These are phyloP conservation scores for Ceratocystis cubensis DNA, from an alignment of 2,329 filamentous ascomycete genomes.

Conservation along the genomic window DNA sequence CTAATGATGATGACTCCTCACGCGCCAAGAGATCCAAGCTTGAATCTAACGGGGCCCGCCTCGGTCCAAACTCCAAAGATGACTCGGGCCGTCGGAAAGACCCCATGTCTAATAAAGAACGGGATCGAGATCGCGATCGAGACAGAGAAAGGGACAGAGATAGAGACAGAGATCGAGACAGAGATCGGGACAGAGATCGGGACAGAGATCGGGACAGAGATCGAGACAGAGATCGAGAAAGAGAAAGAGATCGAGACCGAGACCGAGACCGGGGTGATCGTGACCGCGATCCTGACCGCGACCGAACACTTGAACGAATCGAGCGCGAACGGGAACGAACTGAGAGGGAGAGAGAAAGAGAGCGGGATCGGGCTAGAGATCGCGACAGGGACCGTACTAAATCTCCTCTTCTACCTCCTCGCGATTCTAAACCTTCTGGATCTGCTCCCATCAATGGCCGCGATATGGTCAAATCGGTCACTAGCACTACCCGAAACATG, in stretches of 20 bases:
- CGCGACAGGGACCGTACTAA: conserved; percentile 13
- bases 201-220: not conserved
- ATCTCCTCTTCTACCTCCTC: conserved; percentile 6
- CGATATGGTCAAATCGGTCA: conserved; percentile 27
- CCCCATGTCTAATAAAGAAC: not conserved
- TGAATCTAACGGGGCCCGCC: conserved; percentile 6
- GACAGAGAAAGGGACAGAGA: conserved; percentile 13
- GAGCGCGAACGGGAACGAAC: conserved; percentile 18
- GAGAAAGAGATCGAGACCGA: not conserved
- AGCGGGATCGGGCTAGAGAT: not conserved
- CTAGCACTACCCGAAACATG: conserved; percentile 25
- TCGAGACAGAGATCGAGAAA: not conserved
- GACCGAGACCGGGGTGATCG: conserved; percentile 5
- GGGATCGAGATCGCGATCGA: conserved; percentile 12
- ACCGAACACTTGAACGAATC: not conserved
- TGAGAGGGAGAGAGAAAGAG: not conserved
- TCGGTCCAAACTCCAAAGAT: conserved; percentile 2
- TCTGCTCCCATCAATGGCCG: conserved; percentile 30
- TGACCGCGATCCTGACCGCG: not conserved
- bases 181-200: conserved; percentile 11
- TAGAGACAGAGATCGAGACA: not conserved
- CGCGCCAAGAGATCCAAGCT: conserved; percentile 4
- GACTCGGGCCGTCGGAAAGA: conserved; percentile 12
- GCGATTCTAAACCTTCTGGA: conserved; percentile 7
- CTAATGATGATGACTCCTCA: conserved; percentile 4